Percentiles rank a stretch among this genome's conserved stretches.
Evolutionary conservation across 177 flowering plant genomes (phyloP).

Genomic region (Vitis hybrid): DNA sequence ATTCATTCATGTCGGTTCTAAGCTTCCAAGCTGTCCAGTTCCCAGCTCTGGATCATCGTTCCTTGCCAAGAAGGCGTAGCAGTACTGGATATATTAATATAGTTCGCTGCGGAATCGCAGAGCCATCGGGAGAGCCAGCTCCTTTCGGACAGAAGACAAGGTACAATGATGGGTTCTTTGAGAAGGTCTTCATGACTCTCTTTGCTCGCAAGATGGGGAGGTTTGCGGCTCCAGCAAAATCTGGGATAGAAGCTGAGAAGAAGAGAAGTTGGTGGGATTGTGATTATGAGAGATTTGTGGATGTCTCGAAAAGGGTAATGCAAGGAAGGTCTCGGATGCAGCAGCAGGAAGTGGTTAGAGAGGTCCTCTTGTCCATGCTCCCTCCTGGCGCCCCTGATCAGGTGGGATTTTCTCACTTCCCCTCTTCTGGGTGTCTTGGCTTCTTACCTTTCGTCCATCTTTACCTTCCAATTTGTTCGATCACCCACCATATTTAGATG

Average conservation of each 20-base stretch:
- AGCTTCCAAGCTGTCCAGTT: constrained; percentile 35
- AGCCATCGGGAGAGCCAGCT: constrained; percentile 85
- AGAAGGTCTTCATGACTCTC: constrained; percentile 85
- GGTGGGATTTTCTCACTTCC: constrained; percentile 33
- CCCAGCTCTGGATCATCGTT: constrained; percentile 5
- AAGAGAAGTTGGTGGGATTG: constrained; percentile 42
- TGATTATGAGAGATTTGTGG: constrained; percentile 87
- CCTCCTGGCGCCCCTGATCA: constrained; percentile 99
- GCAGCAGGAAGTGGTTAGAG: constrained; percentile 84
- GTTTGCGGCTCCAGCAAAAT: constrained; percentile 34
- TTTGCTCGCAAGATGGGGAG: constrained; percentile 92
- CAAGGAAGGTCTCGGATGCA: constrained; percentile 70
- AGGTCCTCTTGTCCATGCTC: constrained; percentile 91
- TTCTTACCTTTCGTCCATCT: background rate
- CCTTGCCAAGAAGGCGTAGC: background rate
- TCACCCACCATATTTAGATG: too few species aligned
- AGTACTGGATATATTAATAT: background rate
- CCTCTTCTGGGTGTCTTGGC: background rate
- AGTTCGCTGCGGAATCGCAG: constrained; percentile 68
- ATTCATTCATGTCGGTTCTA: constrained; percentile 45
- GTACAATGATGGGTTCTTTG: constrained; percentile 82
- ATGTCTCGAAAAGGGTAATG: constrained; percentile 81
- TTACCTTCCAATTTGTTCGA: too few species aligned
- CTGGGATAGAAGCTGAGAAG: constrained; percentile 5
- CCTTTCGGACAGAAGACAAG: constrained; percentile 86